Evolutionary conservation across 2,329 filamentous ascomycete genomes (phyloP).

Genomic region (Ceratocystis papillata): DNA sequence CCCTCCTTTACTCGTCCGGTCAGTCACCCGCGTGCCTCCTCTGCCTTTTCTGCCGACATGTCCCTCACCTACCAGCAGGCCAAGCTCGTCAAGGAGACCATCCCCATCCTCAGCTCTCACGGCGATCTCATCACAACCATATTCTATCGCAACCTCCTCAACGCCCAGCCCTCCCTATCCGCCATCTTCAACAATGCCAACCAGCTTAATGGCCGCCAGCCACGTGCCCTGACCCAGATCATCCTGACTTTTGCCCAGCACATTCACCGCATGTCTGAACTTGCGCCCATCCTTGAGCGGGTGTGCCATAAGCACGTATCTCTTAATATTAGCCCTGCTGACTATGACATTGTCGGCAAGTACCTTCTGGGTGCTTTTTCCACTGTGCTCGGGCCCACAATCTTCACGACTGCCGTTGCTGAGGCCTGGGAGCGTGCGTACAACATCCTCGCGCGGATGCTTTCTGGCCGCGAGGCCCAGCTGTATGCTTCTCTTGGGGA

Average conservation of each 20-base stretch:
- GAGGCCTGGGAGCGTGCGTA: slow-evolving; percentile 66
- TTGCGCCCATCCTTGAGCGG: slow-evolving; percentile 49
- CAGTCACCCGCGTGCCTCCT: slow-evolving; percentile 19
- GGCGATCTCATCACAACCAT: slow-evolving; percentile 57
- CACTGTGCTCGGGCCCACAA: slow-evolving; percentile 51
- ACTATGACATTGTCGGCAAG: slow-evolving; percentile 60
- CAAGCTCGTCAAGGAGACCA: slow-evolving; percentile 64
- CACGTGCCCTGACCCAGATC: slow-evolving; percentile 56
- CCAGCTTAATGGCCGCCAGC: slow-evolving; percentile 57
- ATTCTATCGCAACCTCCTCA: slow-evolving; percentile 62
- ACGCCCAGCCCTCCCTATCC: slow-evolving; percentile 52
- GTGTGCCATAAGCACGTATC: slow-evolving; percentile 69
- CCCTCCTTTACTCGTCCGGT: slow-evolving; percentile 17
- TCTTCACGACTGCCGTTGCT: slow-evolving; percentile 53
- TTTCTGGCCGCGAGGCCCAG: slow-evolving; percentile 53
- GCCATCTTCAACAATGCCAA: slow-evolving; percentile 62
- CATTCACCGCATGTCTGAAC: slow-evolving; percentile 56
- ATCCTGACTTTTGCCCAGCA: slow-evolving; percentile 62
- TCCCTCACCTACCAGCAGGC: slow-evolving; percentile 54
- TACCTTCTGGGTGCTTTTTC: slow-evolving; percentile 58
- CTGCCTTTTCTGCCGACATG: slow-evolving; percentile 30
- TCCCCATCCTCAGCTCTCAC: slow-evolving; percentile 58
- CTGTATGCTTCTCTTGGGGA: slow-evolving; percentile 44
- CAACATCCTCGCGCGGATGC: slow-evolving; percentile 56
- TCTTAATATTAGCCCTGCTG: slow-evolving; percentile 55